Percentiles rank a stretch among this genome's conserved stretches.
Evolutionary conservation across 768 basidiomycete species (phyloP).

Genomic region (Mycena metata): DNA sequence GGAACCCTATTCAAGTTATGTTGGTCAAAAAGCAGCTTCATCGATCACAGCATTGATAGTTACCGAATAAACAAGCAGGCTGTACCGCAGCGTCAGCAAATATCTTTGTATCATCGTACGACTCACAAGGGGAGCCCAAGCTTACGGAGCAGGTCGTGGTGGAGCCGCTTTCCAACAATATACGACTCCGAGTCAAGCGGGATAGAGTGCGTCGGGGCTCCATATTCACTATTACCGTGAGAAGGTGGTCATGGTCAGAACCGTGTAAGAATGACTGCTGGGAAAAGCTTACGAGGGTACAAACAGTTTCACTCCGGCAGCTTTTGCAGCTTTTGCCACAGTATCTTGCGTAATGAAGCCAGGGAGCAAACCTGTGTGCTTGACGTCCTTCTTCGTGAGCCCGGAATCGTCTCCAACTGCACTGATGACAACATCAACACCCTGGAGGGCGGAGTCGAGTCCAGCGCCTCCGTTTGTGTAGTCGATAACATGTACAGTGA

Average conservation of each 20-base stretch:
- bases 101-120: not conserved
- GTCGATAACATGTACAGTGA: slow-evolving; percentile 21
- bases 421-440: slow-evolving; percentile 18
- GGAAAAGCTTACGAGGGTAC: slow-evolving; percentile 17
- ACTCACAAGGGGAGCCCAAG: slow-evolving; percentile 14
- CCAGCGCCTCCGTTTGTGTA: not conserved
- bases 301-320: slow-evolving; percentile 16
- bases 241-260: not conserved
- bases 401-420: slow-evolving; percentile 20
- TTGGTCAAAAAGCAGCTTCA: not conserved
- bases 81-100: not conserved
- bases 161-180: slow-evolving; percentile 16
- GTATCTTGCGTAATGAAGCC: slow-evolving; percentile 21
- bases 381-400: slow-evolving; percentile 1
- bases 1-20: not conserved
- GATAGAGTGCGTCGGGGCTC: slow-evolving; percentile 11
- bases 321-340: slow-evolving; percentile 13
- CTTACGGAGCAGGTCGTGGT: slow-evolving; percentile 12
- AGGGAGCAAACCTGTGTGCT: slow-evolving; percentile 12
- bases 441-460: not conserved
- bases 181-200: not conserved
- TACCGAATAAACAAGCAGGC: slow-evolving; percentile 17
- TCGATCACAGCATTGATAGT: too few relatives aligned
- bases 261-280: too few relatives aligned
- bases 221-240: slow-evolving; percentile 8